Evolutionary conservation across 495 filamentous ascomycete genomes (phyloP).

Genomic region (Annulohypoxylon nitens): DNA sequence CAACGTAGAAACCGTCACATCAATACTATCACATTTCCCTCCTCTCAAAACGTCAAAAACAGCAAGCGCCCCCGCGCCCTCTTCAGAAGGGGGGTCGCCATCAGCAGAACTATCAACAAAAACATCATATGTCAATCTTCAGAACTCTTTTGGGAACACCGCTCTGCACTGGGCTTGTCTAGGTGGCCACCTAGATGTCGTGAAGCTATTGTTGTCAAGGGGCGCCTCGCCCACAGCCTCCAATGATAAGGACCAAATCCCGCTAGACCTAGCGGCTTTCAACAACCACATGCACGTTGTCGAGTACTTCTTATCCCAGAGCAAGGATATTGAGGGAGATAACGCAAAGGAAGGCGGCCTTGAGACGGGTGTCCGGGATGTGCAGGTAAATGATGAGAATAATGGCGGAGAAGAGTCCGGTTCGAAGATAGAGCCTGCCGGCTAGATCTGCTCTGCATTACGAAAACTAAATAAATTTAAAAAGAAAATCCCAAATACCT

Average conservation of each 20-base stretch:
- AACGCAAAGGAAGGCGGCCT: slow-evolving; percentile 55
- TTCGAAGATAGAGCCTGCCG: background rate
- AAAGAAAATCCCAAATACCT: background rate
- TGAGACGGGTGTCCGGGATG: slow-evolving; percentile 42
- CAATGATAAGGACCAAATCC: slow-evolving; percentile 87
- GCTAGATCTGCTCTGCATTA: background rate
- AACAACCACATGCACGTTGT: slow-evolving; percentile 76
- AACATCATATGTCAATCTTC: slow-evolving; percentile 69
- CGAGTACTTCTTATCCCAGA: slow-evolving; percentile 71
- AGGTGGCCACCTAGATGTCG: slow-evolving; percentile 84
- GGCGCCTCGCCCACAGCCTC: slow-evolving; percentile 79
- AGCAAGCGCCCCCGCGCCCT: slow-evolving; percentile 64
- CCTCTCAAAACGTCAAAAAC: slow-evolving; percentile 32
- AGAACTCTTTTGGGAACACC: slow-evolving; percentile 87
- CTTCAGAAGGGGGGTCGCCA: slow-evolving; percentile 57
- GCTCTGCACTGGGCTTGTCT: slow-evolving; percentile 91
- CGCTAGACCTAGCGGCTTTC: slow-evolving; percentile 85
- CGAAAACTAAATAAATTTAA: background rate
- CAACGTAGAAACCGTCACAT: slow-evolving; percentile 55
- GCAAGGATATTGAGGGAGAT: slow-evolving; percentile 67
- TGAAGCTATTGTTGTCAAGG: slow-evolving; percentile 76
- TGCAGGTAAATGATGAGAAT: slow-evolving; percentile 46
- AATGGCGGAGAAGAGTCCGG: slow-evolving; percentile 10
- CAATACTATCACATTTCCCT: slow-evolving; percentile 57
- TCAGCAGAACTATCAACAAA: slow-evolving; percentile 47